phyloP scores from a whole-genome alignment of 1,284 basidiomycete species.

The Porodaedalea pini region DNA sequence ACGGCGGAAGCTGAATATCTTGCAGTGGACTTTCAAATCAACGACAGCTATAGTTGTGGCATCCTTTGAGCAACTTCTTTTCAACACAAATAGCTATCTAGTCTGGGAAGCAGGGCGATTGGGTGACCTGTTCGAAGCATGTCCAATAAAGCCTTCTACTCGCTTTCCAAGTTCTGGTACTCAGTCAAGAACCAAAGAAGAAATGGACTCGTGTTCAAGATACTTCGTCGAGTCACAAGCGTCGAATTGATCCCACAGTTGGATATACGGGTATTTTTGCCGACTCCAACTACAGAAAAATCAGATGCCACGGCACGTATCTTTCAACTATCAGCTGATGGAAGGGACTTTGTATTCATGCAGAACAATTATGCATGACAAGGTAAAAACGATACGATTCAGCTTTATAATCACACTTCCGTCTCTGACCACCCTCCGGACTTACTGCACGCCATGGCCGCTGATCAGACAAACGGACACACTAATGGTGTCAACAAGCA shows the following conservation, averaged over 20 bases:
- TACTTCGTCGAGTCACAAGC: too few species aligned
- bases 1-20: too few species aligned
- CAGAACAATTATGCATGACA: neutral
- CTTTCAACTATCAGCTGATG: constrained; percentile 1
- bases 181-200: too few species aligned
- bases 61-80: too few species aligned
- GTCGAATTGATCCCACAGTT: too few species aligned
- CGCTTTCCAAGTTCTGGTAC: too few species aligned
- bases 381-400: neutral
- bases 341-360: neutral
- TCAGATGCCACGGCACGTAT: neutral
- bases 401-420: constrained; percentile 4
- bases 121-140: neutral
- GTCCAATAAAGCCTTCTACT: too few species aligned
- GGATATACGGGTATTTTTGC: neutral
- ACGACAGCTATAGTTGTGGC: too few species aligned
- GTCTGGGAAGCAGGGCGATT: too few species aligned
- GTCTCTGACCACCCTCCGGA: neutral
- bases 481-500: constrained; percentile 1
- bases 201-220: too few species aligned
- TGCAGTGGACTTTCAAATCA: too few species aligned
- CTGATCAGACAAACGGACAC: constrained; percentile 1
- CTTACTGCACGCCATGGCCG: neutral
- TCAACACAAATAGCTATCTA: too few species aligned
- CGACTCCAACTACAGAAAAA: neutral